A percentile compares a stretch with the other conserved stretches of the same genome.
Evolutionary conservation across 2,329 filamentous ascomycete genomes (phyloP).

Genomic region (Cladophialophora psammophila): DNA sequence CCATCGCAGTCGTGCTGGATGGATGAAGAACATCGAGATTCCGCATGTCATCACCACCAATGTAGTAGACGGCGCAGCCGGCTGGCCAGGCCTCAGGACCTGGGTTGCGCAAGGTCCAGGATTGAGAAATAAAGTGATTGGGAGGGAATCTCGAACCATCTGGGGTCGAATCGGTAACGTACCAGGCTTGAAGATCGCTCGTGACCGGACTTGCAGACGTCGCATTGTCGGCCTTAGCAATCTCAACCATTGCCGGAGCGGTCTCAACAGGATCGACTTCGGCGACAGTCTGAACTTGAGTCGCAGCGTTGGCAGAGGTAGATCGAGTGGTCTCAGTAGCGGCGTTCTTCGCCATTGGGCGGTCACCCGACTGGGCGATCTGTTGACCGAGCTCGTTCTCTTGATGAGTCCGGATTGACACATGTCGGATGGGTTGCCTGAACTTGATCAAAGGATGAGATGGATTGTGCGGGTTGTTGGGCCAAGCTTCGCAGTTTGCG

Average conservation of each 20-base stretch:
- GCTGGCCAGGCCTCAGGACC: constrained; percentile 82
- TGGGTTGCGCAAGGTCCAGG: constrained; percentile 88
- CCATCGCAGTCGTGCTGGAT: constrained; percentile 77
- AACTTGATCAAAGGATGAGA: constrained; percentile 98
- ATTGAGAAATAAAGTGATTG: constrained; percentile 81
- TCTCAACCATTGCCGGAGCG: constrained; percentile 34
- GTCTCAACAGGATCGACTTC: constrained; percentile 70
- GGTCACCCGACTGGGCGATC: constrained; percentile 77
- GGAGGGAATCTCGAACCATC: constrained; percentile 78
- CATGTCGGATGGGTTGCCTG: constrained; percentile 87
- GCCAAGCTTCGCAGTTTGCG: constrained; percentile 88
- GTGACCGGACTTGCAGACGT: constrained; percentile 50
- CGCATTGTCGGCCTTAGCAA: not conserved
- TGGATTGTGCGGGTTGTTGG: constrained; percentile 84
- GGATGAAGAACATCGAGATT: constrained; percentile 82
- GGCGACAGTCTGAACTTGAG: constrained; percentile 74
- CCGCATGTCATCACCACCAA: constrained; percentile 96
- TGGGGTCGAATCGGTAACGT: constrained; percentile 76
- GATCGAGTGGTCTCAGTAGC: constrained; percentile 60
- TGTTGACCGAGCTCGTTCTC: constrained; percentile 73
- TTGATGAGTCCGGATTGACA: constrained; percentile 83
- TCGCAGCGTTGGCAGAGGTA: constrained; percentile 60
- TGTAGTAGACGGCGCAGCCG: constrained; percentile 88
- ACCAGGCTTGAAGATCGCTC: constrained; percentile 67
- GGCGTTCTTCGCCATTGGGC: constrained; percentile 53